Evolutionary conservation across 78 protist genomes (phyloP).

Genomic region (Dictyostelium citrinum): DNA sequence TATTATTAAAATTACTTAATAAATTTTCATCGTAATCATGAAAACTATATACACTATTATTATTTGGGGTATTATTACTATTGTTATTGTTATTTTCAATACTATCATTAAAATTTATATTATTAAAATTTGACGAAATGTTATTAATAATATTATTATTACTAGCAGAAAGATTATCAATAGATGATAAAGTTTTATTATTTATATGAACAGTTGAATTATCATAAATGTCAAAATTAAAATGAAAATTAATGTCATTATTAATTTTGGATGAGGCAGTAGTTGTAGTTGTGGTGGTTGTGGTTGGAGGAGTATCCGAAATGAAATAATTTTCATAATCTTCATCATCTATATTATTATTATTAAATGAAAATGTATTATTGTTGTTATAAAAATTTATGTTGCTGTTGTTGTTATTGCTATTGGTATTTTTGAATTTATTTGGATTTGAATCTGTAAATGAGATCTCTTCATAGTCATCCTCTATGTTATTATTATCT

Average conservation of each 20-base stretch:
- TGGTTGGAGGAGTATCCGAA: background rate
- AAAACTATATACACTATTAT: background rate
- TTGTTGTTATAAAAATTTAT: background rate
- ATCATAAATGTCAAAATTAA: slow-evolving; percentile 28
- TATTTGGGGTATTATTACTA: background rate
- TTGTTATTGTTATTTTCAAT: background rate
- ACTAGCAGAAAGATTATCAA: background rate
- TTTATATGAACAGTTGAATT: background rate
- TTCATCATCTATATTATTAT: background rate
- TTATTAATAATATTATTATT: background rate
- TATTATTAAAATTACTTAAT: background rate
- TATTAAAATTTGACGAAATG: background rate
- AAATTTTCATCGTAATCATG: background rate
- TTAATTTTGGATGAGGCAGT: background rate
- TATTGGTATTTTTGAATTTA: background rate
- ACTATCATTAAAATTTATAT: background rate
- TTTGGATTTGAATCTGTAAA: background rate
- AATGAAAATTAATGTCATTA: background rate
- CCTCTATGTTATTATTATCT: background rate
- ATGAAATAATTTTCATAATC: background rate
- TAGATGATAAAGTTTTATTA: background rate
- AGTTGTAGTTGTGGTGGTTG: background rate
- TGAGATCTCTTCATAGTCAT: slow-evolving; percentile 55
- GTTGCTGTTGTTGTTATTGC: background rate
- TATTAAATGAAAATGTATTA: background rate